A percentile compares a stretch with the other conserved stretches of the same genome.
Evolutionary conservation across 179 eudicot genomes (phyloP).

Genomic region (Corrigiola litoralis): DNA sequence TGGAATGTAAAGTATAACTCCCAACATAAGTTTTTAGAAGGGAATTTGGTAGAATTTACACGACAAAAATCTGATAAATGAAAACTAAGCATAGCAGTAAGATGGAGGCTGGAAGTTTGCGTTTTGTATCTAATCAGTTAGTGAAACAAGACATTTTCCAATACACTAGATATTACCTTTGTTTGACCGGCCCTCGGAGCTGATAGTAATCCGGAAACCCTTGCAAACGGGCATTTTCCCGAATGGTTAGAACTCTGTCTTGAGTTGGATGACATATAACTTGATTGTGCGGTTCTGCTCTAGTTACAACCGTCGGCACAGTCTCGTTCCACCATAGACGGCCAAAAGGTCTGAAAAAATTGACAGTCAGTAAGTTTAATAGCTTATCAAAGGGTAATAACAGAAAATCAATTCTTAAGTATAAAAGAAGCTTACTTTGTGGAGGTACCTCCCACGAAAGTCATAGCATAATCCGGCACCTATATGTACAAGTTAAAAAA

Average conservation of each 20-base stretch:
- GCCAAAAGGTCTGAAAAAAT: constrained; percentile 48
- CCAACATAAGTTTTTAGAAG: too few relatives aligned
- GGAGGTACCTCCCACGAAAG: constrained; percentile 44
- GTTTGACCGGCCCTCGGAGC: constrained; percentile 54
- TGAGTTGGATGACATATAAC: constrained; percentile 54
- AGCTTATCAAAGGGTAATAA: too few relatives aligned
- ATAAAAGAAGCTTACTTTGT: constrained; percentile 38
- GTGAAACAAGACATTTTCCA: neutral
- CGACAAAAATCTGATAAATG: too few relatives aligned
- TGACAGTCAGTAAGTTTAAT: too few relatives aligned
- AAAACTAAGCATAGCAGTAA: too few relatives aligned
- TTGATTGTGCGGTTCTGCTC: constrained; percentile 67
- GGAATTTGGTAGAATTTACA: too few relatives aligned
- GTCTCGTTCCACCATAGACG: constrained; percentile 56
- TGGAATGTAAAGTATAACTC: too few relatives aligned
- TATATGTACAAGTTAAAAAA: neutral
- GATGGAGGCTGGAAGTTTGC: too few relatives aligned
- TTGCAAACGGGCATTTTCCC: constrained; percentile 84
- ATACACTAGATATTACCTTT: constrained; percentile 36
- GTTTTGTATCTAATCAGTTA: neutral
- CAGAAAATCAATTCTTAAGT: neutral
- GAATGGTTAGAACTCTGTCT: constrained; percentile 63
- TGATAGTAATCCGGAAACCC: constrained; percentile 72
- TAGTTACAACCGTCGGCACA: constrained; percentile 52
- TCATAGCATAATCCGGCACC: constrained; percentile 62